Conservation (phyloP, 495 filamentous ascomycete genomes). For the Cudoniella acicularis region DNA sequence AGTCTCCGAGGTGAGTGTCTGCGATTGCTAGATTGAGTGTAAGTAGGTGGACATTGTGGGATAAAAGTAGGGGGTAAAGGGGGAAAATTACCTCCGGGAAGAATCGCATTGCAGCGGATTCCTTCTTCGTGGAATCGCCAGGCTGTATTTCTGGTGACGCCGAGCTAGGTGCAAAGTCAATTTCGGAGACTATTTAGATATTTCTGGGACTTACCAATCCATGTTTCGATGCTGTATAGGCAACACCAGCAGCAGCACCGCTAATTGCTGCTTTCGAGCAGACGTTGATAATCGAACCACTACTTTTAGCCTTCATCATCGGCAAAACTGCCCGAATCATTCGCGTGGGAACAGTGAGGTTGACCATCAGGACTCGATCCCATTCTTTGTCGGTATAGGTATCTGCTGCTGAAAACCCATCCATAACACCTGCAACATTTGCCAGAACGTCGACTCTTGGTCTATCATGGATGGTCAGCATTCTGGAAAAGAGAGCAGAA, state of each 20-base stretch:
- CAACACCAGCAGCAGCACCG: conserved; percentile 36
- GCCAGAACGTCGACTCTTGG: conserved; percentile 34
- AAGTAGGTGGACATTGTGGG: background rate
- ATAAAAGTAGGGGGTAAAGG: background rate
- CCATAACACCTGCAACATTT: conserved; percentile 40
- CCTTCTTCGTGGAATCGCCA: conserved; percentile 39
- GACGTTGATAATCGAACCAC: conserved; percentile 39
- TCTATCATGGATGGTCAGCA: background rate
- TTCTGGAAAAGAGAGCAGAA: background rate
- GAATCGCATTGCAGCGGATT: conserved; percentile 31
- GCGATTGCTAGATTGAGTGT: background rate
- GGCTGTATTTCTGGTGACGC: conserved; percentile 42
- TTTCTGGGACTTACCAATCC: conserved; percentile 21
- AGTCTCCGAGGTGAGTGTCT: conserved; percentile 7
- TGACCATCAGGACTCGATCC: conserved; percentile 31
- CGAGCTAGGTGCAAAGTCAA: conserved; percentile 19
- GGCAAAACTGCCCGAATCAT: conserved; percentile 38
- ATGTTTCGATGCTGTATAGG: conserved; percentile 38
- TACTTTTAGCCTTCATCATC: conserved; percentile 30
- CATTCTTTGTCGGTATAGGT: conserved; percentile 28
- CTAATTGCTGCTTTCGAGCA: conserved; percentile 34
- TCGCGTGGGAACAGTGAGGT: conserved; percentile 35
- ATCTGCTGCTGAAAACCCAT: conserved; percentile 33
- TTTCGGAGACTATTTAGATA: background rate
- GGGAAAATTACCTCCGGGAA: conserved; percentile 26